phyloP scores from a whole-genome alignment of 148 eudicot species.

The Cornus florida region DNA sequence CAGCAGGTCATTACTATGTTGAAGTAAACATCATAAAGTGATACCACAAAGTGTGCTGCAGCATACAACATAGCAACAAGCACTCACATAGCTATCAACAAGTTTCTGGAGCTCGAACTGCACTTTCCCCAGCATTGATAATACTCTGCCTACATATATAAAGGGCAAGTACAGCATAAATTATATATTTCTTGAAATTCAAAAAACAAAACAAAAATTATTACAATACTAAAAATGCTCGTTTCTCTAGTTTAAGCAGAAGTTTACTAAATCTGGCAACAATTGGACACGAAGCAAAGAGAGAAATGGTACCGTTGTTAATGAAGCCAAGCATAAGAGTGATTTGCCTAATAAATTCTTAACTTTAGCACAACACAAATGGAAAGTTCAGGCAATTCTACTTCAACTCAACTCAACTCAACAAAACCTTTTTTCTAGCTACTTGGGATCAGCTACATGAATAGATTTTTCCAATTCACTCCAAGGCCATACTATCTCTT shows the following conservation, averaged over 20 bases:
- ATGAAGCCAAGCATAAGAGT: too few species aligned
- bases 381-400: background rate
- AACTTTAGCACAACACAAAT: background rate
- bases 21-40: background rate
- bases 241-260: background rate
- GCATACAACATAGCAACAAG: conserved; percentile 5
- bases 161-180: background rate
- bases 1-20: conserved; percentile 4
- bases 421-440: too few species aligned
- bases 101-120: conserved; percentile 91
- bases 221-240: background rate
- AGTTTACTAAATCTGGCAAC: background rate
- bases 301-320: too few species aligned
- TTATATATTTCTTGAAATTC: background rate
- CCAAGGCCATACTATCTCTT: too few species aligned
- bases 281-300: too few species aligned
- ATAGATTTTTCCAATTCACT: too few species aligned
- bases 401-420: background rate
- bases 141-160: conserved; percentile 49
- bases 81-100: conserved; percentile 79
- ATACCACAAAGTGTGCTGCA: background rate
- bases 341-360: background rate
- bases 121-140: conserved; percentile 69
- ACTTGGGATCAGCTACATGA: too few species aligned
- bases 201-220: too few species aligned